Evolutionary conservation across 1,284 basidiomycete genomes (phyloP), one percentile per base, ranked within the genome.

Genomic region (Ceratobasidium sp.): DNA sequence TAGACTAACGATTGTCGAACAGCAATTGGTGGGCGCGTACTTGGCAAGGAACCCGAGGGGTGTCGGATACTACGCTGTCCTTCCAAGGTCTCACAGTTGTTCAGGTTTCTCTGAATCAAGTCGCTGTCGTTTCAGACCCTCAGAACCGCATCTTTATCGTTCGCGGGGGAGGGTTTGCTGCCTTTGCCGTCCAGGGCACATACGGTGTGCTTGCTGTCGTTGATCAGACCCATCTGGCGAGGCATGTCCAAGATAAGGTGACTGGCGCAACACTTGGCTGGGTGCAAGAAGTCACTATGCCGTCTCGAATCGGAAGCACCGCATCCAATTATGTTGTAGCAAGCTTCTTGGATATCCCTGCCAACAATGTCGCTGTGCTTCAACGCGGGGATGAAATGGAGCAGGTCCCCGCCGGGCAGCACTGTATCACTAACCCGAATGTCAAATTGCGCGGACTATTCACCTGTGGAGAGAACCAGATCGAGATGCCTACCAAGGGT

Each of bases 401-500:
- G 73, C 81, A 90, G 4, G 81, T 91, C 16, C 81, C 86, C 54
- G 89, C 90, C 42, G 89, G 89, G 5, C 89, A 91, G 74, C 89
- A 89, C 69, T 90, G 86, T 70, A 88, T 91, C 74, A 91, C 89
- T 5, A 88, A 89, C 73, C 88, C 89, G 1, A 89, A 86, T 70
- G 86, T 91, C 44, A 91, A 88, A 1, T 78, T 91, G 8, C 87
- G 90, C 69, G 89, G 88, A 6, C 73, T 90, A 27, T 91, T 85
- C 76, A 90, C 89, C 1, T 82, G 88, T 0, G 89, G 90, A 23
- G 89, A 91, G 75, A 89, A 88, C 73, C 89, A 91, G 76, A 77
- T 89, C 30, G 90, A 91, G 76, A 88, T 91, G 86, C 88, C 89
- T 2, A 90, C 89, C 7, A 91, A 91, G 77, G 89, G 88, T 88